Evolutionary conservation across 2,329 filamentous ascomycete species (phyloP), one percentile per base, ranked within the genome.

Genomic region (Penicillium crustosum): DNA sequence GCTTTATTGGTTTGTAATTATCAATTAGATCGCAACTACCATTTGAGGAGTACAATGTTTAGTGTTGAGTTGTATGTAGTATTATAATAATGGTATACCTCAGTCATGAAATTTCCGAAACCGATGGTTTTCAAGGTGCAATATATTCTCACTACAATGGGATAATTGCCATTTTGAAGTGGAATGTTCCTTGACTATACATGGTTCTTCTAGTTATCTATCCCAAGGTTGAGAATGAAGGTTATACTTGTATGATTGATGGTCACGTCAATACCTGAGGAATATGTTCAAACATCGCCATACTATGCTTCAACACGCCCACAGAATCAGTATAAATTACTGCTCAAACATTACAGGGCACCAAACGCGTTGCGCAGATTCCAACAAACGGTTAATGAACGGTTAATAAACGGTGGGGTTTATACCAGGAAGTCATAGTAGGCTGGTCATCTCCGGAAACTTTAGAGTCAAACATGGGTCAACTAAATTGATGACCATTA

Each of bases 291-390:
- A 29, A 10, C 25, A 13, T 31, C 1, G 4, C 17, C 9, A n/a
- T 4, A 19, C 12, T 19, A 12, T 41, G 19, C 19, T 31, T 9
- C 2, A 45, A n/a, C 2, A 13, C n/a, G n/a, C 6, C n/a, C 19
- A 21, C 4, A 9, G 15, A 47, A 47, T 0, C 1, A 31, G 4
- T 7, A 15, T 1, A 6, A 47, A 31, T 9, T 21, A 12, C 1
- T 1, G n/a, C 2, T 13, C 27, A 31, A 21, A 15, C 1, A 3
- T 21, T 1, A 33, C 1, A 21, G 4, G 12, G n/a, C 10, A 6
- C 2, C 6, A 19, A 19, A n/a, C 6, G 17, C 2, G 5, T 12
- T 3, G 7, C 9, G 19, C 27, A 21, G 6, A 33, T 31, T 10
- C 6, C 4, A 45, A 9, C 6, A 6, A 19, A 15, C 27, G 12